Conservation (phyloP, 2,329 filamentous ascomycete species). For the Aureobasidium sp. region DNA sequence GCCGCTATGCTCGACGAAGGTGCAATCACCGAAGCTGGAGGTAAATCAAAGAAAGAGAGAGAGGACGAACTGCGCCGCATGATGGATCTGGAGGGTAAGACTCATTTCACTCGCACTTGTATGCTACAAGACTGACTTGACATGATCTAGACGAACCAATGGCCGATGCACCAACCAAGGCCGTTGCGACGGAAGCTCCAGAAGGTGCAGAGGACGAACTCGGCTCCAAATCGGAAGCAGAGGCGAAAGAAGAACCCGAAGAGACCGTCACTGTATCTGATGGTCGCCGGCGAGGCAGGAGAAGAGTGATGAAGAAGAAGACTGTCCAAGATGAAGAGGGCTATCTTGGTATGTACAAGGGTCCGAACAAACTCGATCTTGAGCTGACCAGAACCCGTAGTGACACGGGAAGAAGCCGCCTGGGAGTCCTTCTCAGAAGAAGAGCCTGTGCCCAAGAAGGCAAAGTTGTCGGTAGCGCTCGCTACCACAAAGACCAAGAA, state of each 20-base stretch:
- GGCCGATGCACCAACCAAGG: constrained; percentile 43
- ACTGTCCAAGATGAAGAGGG: constrained; percentile 81
- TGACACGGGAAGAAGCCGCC: constrained; percentile 72
- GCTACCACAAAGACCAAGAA: constrained; percentile 33
- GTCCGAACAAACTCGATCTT: not conserved
- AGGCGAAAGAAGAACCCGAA: constrained; percentile 19
- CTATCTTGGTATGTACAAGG: constrained; percentile 61
- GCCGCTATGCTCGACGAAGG: constrained; percentile 17
- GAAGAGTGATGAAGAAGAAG: constrained; percentile 80
- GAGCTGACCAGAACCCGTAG: constrained; percentile 38
- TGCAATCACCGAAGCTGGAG: constrained; percentile 22
- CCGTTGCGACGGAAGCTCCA: constrained; percentile 30
- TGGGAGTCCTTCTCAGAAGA: constrained; percentile 96
- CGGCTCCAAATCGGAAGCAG: not conserved
- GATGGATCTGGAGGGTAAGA: constrained; percentile 57
- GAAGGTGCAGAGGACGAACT: constrained; percentile 30
- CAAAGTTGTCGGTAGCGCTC: constrained; percentile 46
- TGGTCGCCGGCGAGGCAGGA: constrained; percentile 65
- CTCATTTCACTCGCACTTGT: not conserved
- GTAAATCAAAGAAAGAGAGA: constrained; percentile 49
- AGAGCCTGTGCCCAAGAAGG: constrained; percentile 55
- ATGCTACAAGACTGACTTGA: not conserved
- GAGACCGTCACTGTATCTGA: constrained; percentile 47
- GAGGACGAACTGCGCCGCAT: constrained; percentile 61
- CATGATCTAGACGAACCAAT: constrained; percentile 46